Evolutionary conservation across 1,139 yeast genomes (phyloP), one percentile per base, ranked within the genome.

Genomic region (Pichia norvegensis): DNA sequence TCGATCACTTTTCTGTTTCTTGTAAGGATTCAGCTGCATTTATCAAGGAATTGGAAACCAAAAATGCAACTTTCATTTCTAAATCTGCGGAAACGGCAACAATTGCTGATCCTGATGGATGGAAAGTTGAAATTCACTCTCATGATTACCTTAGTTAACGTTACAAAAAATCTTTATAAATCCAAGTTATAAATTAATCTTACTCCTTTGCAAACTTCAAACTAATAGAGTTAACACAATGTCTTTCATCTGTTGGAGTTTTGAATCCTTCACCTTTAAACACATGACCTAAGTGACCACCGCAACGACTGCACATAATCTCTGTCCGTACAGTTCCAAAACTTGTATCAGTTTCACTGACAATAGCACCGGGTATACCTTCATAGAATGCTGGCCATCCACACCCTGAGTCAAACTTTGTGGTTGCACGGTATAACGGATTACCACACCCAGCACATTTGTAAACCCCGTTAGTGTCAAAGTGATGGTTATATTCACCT

Each of bases 371-470:
- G 0, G 95, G 95, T 43, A 90, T 68, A 4, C 95, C 96, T 48
- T 85, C 83, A 62, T 81, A 90, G 65, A 92, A 92, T 0, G 97
- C 88, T 0, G 98, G 98, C 98, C 98, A 92, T 3, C 98, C 98
- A 65, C 98, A 92, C 46, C 87, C 88, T 20, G 95, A 78, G 49
- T 82, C 79, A 58, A 94, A 92, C 66, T 92, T 92, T 14, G 96
- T 76, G 40, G 73, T 70, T 33, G 95, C 81, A 52, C 74, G 74
- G 65, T 92, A 92, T 36, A 92, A 67, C 9, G 97, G 95, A 41
- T 75, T 70, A 42, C 72, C 74, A 63, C 98, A 92, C 11, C 82
- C 97, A 0, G 84, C 97, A 67, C 99, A 92, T 46, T 70, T 70
- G 62, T 87, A 92, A 5, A 75, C 68, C 0, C 97, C 97, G 1